Evolutionary conservation across 306 rosid species (phyloP).

Genomic region (Mimosa bimucronata): DNA sequence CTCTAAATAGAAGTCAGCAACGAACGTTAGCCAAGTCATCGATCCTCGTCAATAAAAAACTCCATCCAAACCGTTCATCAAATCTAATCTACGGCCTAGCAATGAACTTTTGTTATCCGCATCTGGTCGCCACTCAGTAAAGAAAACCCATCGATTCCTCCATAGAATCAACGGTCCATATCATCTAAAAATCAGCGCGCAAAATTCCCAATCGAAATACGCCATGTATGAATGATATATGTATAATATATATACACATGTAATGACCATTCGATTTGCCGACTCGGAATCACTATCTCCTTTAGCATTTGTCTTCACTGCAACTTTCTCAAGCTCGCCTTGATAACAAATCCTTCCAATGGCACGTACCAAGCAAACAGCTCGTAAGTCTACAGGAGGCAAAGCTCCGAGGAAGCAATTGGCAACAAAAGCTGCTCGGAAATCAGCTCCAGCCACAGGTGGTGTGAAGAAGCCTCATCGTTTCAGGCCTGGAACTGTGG

Average conservation of each 20-base stretch:
- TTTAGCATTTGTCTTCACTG: too few relatives aligned
- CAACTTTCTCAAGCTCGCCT: too few relatives aligned
- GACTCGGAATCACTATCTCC: too few relatives aligned
- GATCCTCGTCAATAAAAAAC: not conserved
- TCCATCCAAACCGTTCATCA: not conserved
- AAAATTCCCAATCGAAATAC: not conserved
- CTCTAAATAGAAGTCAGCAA: too few relatives aligned
- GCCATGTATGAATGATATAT: too few relatives aligned
- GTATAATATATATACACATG: too few relatives aligned
- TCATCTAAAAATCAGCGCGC: not conserved
- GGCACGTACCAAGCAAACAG: conserved; percentile 4
- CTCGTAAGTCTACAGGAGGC: not conserved
- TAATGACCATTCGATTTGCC: too few relatives aligned
- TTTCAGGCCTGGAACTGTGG: too few relatives aligned
- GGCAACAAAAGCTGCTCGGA: not conserved
- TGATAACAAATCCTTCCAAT: not conserved
- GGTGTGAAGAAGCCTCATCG: too few relatives aligned
- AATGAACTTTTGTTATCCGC: not conserved
- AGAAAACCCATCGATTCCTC: not conserved
- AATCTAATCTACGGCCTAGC: not conserved
- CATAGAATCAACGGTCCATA: not conserved
- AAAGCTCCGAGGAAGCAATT: not conserved
- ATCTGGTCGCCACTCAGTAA: not conserved
- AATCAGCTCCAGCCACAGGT: not conserved
- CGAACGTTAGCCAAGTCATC: not conserved